Evolutionary conservation across 2,329 filamentous ascomycete genomes (phyloP).

Genomic region (Alternaria angustiovoidea): DNA sequence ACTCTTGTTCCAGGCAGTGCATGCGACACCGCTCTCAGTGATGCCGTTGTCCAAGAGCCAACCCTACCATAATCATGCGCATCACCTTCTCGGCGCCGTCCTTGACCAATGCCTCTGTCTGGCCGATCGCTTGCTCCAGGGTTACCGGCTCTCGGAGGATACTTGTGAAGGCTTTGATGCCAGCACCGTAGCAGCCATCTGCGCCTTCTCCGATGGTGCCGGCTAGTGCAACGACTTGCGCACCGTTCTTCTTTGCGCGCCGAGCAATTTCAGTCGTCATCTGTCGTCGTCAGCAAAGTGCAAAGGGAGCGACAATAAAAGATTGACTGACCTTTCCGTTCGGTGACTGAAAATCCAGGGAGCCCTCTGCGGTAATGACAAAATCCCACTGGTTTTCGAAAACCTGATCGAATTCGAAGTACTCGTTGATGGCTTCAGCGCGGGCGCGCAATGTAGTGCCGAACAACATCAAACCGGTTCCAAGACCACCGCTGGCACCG

Average conservation of each 20-base stretch:
- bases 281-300: conserved; percentile 31
- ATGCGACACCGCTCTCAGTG: conserved; percentile 6
- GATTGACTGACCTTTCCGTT: conserved; percentile 48
- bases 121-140: conserved; percentile 45
- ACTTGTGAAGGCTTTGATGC: conserved; percentile 49
- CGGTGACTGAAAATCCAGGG: conserved; percentile 61
- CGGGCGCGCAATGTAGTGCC: conserved; percentile 58
- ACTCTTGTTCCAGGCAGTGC: conserved; percentile 12
- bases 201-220: conserved; percentile 43
- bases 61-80: conserved; percentile 49
- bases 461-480: conserved; percentile 60
- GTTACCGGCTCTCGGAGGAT: conserved; percentile 46
- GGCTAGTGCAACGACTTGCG: conserved; percentile 56
- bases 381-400: conserved; percentile 59
- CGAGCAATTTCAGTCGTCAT: conserved; percentile 63
- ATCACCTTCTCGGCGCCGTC: conserved; percentile 51
- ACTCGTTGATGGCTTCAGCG: conserved; percentile 61
- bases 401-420: conserved; percentile 58
- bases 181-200: conserved; percentile 37
- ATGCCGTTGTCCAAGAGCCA: conserved; percentile 33
- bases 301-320: not conserved
- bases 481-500: conserved; percentile 63
- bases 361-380: conserved; percentile 63
- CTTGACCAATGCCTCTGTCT: conserved; percentile 45
- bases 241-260: conserved; percentile 55